These are phyloP conservation scores for Leccinellum albellum DNA, from an alignment of 768 basidiomycete genomes.

Conservation along the genomic window DNA sequence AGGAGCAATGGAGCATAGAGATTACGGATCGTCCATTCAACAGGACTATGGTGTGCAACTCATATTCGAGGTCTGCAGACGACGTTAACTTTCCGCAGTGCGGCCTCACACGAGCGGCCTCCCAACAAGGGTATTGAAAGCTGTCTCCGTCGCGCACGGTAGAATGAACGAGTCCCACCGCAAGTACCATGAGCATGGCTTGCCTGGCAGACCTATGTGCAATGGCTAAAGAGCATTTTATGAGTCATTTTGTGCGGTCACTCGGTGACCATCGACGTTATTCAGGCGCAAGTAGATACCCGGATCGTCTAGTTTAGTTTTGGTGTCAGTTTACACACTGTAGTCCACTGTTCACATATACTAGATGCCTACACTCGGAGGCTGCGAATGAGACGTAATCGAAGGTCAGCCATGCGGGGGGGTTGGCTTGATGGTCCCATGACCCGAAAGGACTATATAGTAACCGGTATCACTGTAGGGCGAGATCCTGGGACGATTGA, in stretches of 20 bases:
- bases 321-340: no score
- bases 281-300: not conserved
- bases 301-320: not conserved
- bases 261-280: not conserved
- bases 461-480: not conserved
- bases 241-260: not conserved
- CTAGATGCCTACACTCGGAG: no score
- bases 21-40: not conserved
- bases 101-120: constrained; percentile 4
- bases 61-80: not conserved
- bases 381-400: not conserved
- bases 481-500: no score
- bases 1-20: not conserved
- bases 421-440: constrained; percentile 7
- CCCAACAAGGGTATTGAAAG: constrained; percentile 4
- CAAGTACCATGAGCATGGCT: not conserved
- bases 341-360: no score
- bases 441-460: constrained; percentile 9
- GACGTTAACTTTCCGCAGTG: not conserved
- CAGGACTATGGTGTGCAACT: not conserved
- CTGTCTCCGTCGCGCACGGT: not conserved
- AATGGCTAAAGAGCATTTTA: not conserved
- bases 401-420: not conserved
- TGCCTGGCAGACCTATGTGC: not conserved
- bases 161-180: not conserved